Evolutionary conservation across 495 filamentous ascomycete genomes (phyloP).

Genomic region (Letharia lupina): DNA sequence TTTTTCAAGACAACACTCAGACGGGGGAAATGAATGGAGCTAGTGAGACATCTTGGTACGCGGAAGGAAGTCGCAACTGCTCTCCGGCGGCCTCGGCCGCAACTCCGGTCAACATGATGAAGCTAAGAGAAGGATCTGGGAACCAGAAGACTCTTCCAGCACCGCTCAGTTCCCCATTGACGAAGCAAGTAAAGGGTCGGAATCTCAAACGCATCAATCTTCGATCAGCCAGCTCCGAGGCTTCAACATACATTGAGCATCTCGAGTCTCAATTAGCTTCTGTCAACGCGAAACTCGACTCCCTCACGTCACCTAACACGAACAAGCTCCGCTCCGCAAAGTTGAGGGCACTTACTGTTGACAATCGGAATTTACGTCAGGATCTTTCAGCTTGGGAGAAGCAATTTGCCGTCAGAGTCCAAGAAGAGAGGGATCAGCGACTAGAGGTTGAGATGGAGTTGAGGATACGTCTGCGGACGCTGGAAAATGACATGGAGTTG

Average conservation of each 20-base stretch:
- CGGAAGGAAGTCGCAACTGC: constrained; percentile 18
- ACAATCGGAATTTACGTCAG: constrained; percentile 29
- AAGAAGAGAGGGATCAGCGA: constrained; percentile 31
- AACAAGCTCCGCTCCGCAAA: constrained; percentile 33
- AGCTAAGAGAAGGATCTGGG: constrained; percentile 21
- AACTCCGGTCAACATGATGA: constrained; percentile 17
- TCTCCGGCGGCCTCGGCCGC: constrained; percentile 14
- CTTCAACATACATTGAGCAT: constrained; percentile 41
- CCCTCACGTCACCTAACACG: constrained; percentile 30
- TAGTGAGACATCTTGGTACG: constrained; percentile 22
- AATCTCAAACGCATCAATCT: constrained; percentile 15
- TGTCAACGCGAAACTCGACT: constrained; percentile 34
- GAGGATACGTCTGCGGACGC: constrained; percentile 20
- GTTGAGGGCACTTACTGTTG: constrained; percentile 31
- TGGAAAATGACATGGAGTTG: constrained; percentile 28
- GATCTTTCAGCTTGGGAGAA: constrained; percentile 39
- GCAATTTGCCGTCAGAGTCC: constrained; percentile 35
- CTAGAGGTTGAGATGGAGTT: constrained; percentile 28
- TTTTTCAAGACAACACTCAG: constrained; percentile 23
- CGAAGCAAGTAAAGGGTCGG: constrained; percentile 18
- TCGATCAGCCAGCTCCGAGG: constrained; percentile 26
- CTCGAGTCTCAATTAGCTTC: constrained; percentile 40
- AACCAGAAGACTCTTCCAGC: constrained; percentile 24
- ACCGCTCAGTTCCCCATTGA: constrained; percentile 23
- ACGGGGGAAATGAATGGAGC: constrained; percentile 10